Evolutionary conservation across 768 basidiomycete genomes (phyloP).

Genomic region (Leccinum boreale): DNA sequence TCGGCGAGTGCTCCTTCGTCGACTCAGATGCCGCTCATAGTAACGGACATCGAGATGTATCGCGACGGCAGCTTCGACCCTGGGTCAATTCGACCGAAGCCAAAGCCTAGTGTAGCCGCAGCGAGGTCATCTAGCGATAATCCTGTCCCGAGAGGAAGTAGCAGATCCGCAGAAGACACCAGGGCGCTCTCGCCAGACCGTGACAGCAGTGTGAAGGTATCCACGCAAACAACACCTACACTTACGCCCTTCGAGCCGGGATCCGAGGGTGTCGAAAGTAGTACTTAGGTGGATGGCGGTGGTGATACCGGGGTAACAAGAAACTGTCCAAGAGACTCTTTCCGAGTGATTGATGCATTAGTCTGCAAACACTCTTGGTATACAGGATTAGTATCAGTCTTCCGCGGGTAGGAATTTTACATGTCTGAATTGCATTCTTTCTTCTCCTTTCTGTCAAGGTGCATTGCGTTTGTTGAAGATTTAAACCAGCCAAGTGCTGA

Average conservation of each 20-base stretch:
- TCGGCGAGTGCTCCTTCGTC: slow-evolving; percentile 18
- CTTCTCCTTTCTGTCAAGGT: not conserved
- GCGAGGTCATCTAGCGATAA: not conserved
- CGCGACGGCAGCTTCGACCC: slow-evolving; percentile 16
- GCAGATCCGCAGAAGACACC: slow-evolving; percentile 7
- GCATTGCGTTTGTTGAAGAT: not conserved
- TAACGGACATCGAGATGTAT: slow-evolving; percentile 25
- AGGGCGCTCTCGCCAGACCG: not conserved
- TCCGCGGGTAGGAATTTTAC: slow-evolving; percentile 1
- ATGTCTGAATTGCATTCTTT: not conserved
- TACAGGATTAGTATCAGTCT: slow-evolving; percentile 15
- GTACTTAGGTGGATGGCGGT: not conserved
- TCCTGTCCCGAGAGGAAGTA: not conserved
- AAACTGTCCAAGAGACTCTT: not conserved
- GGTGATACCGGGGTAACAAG: slow-evolving; percentile 18
- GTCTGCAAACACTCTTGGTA: not conserved
- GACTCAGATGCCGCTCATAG: slow-evolving; percentile 12
- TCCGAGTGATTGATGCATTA: not conserved
- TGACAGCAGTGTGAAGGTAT: slow-evolving; percentile 36
- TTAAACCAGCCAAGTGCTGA: slow-evolving; percentile 1
- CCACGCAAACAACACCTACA: slow-evolving; percentile 34
- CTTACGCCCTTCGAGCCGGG: slow-evolving; percentile 23
- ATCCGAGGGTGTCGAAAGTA: slow-evolving; percentile 19
- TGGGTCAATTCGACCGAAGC: not conserved
- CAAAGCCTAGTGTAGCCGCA: not conserved